These are phyloP conservation scores for Lasiosphaeria miniovina DNA, from an alignment of 495 filamentous ascomycete genomes.

Conservation along the genomic window DNA sequence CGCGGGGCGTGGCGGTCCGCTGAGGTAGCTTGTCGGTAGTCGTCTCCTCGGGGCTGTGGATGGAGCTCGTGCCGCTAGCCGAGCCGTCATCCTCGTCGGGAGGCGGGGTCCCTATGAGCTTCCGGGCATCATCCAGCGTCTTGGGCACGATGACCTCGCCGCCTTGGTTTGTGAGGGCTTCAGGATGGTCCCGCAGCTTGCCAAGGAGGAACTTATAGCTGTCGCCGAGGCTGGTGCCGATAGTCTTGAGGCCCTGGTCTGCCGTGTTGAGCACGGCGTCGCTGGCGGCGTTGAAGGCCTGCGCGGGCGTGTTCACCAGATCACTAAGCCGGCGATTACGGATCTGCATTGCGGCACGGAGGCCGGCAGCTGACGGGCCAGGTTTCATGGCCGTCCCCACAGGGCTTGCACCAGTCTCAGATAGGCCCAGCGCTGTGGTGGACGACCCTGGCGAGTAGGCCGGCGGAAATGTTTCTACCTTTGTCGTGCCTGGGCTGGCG, in stretches of 20 bases:
- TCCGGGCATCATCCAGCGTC: constrained; percentile 88
- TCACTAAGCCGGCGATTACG: constrained; percentile 68
- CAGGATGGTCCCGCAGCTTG: constrained; percentile 67
- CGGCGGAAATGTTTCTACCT: constrained; percentile 48
- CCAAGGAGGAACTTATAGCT: constrained; percentile 94
- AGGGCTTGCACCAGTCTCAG: constrained; percentile 21
- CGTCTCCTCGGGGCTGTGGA: constrained; percentile 41
- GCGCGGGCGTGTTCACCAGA: constrained; percentile 77
- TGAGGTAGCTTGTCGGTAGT: constrained; percentile 21
- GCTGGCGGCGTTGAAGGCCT: constrained; percentile 74
- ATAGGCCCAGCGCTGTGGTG: constrained; percentile 1
- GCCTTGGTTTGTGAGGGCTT: constrained; percentile 36
- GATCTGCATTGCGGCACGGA: constrained; percentile 43
- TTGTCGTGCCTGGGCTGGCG: constrained; percentile 48
- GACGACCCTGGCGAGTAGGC: constrained; percentile 41
- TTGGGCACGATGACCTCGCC: constrained; percentile 64
- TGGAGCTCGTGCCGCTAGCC: constrained; percentile 44
- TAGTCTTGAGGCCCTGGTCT: constrained; percentile 85
- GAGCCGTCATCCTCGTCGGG: constrained; percentile 49
- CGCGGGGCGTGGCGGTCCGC: constrained; percentile 35
- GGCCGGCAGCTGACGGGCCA: constrained; percentile 36
- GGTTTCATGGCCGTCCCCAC: constrained; percentile 36
- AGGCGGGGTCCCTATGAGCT: constrained; percentile 72
- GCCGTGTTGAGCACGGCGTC: constrained; percentile 82
- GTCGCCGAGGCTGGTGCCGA: constrained; percentile 79